These are phyloP conservation scores for Linum tenue DNA, from an alignment of 345 rosid genomes.

Conservation along the genomic window DNA sequence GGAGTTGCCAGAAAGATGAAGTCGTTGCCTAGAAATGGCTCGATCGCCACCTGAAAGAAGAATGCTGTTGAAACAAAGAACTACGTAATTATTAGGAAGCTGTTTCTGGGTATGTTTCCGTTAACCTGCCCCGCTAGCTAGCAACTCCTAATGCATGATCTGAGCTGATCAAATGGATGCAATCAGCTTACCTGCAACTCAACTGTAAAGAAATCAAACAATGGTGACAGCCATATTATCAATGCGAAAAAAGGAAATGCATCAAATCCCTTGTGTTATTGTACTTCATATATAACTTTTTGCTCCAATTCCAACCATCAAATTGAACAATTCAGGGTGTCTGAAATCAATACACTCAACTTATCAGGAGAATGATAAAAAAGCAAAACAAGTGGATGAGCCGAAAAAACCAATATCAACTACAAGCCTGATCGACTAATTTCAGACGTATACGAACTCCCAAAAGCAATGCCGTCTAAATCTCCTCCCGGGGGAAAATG, in stretches of 20 bases:
- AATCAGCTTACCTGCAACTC: too few relatives aligned
- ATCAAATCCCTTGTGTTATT: background rate
- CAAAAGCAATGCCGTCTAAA: background rate
- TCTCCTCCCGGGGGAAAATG: background rate
- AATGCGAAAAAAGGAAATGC: background rate
- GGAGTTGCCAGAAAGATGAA: background rate
- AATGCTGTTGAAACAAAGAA: too few relatives aligned
- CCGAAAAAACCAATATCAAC: background rate
- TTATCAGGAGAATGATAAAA: too few relatives aligned
- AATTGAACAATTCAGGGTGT: background rate
- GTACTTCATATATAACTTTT: background rate
- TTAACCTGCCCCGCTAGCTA: too few relatives aligned
- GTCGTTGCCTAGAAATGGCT: background rate
- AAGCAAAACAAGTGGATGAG: too few relatives aligned
- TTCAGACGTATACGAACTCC: background rate
- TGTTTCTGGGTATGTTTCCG: too few relatives aligned
- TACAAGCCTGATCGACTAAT: background rate
- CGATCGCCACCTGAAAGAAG: background rate
- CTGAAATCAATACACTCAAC: background rate
- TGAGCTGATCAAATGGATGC: too few relatives aligned
- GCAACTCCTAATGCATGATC: too few relatives aligned
- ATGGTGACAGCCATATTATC: background rate
- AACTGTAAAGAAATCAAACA: too few relatives aligned
- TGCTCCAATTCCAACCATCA: background rate
- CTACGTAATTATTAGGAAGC: too few relatives aligned